Evolutionary conservation across 192 early-diverging fungal species (phyloP), one percentile per base, ranked within the genome.

Genomic region (Umbelopsis sp.): DNA sequence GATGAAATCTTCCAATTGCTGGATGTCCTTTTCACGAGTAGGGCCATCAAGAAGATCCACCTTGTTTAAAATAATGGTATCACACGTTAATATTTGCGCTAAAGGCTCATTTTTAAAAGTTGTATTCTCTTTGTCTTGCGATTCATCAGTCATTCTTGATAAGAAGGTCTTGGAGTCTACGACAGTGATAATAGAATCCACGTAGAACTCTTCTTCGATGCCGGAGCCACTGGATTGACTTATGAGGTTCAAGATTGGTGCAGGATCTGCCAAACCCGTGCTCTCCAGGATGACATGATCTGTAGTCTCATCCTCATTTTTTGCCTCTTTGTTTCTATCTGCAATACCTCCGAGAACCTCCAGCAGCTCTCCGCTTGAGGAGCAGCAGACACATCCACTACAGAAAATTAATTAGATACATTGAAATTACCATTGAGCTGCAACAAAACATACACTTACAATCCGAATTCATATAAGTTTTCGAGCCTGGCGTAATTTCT

Each of bases 401-500:
- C 48, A 46, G 2, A 41, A 35, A 53, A 49, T 25, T 4, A 22
- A 44, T 53, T 23, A 25, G 2, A 46, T 66, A 11, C 6, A 47
- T 46, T 46, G 18, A 30, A n/a, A 30, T 66, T 37, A 67, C 7
- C 35, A 49, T 46, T 5, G 35, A 41, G 16, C 11, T 41, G 11
- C 7, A 64, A 15, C 11, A 30, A 3, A 47, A 12, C 8, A 53
- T 45, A 33, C 18, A 53, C 64, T 66, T 66, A 67, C 71, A 70
- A 68, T n/a, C 73, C 73, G 37, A 75, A 75, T 37, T 75, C 73
- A 86, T 80, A 75, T 22, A 91, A 71, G 35, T 78, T 80, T 66
- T 91, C 88, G 49, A 90, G 18, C 83, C 86, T 67, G 82, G 82
- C 7, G 89, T 85, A 11, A 84, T 86, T 2, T 77, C 55, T 49